Percentiles rank a stretch among this genome's conserved stretches.
phyloP scores from a whole-genome alignment of 2,329 filamentous ascomycete genomes.

The Elsinoe batatas region DNA sequence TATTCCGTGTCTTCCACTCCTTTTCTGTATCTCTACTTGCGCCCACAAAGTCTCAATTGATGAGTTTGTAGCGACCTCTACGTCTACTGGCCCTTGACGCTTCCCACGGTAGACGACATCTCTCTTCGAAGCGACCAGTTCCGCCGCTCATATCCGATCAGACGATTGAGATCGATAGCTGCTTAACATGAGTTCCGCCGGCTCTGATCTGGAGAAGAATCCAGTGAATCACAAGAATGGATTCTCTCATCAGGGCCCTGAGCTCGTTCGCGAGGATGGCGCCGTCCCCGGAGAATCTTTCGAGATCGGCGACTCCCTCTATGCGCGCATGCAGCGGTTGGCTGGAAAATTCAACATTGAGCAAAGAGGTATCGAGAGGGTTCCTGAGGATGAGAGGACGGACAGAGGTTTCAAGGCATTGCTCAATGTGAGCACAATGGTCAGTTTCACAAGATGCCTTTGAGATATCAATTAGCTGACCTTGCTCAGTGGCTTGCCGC shows the following conservation, averaged over 20 bases:
- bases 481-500: conserved; percentile 57
- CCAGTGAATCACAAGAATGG: conserved; percentile 15
- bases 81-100: conserved; percentile 12
- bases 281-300: conserved; percentile 52
- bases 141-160: neutral
- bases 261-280: conserved; percentile 28
- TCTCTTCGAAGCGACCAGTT: neutral
- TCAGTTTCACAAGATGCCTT: conserved; percentile 27
- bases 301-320: conserved; percentile 44
- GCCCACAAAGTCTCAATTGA: neutral
- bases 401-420: conserved; percentile 46
- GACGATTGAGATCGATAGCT: neutral
- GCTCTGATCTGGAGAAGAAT: conserved; percentile 8
- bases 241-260: conserved; percentile 20
- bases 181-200: neutral
- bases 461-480: conserved; percentile 15
- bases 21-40: neutral
- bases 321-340: conserved; percentile 52
- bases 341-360: conserved; percentile 59
- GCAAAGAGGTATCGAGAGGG: conserved; percentile 65
- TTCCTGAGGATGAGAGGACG: conserved; percentile 58
- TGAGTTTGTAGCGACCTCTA: neutral
- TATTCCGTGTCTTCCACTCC: neutral
- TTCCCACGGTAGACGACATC: conserved; percentile 8
- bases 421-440: conserved; percentile 61